phyloP scores from a whole-genome alignment of 2,329 filamentous ascomycete species.

The Ceratocystis lukuohia region DNA sequence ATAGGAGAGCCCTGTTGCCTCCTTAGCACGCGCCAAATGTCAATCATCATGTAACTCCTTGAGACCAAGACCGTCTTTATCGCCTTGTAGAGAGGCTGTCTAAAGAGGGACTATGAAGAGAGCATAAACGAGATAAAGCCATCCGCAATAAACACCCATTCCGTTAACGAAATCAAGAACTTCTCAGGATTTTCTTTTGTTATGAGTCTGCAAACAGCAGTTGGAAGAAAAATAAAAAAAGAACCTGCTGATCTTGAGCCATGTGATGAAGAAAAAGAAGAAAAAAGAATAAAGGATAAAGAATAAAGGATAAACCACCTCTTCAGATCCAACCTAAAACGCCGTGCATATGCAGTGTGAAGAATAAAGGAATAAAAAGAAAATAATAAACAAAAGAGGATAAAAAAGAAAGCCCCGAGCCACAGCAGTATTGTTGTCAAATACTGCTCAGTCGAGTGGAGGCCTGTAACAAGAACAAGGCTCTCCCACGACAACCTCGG shows the following conservation, averaged over 20 bases:
- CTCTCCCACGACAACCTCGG: neutral
- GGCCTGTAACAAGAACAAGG: conserved; percentile 6
- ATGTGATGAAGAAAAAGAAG: neutral
- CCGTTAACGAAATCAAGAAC: neutral
- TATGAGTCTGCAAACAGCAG: neutral
- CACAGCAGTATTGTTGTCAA: too few species aligned
- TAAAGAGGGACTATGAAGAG: too few species aligned
- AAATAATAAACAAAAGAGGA: conserved; percentile 5
- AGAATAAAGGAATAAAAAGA: conserved; percentile 20
- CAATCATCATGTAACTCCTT: too few species aligned
- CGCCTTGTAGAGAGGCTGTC: too few species aligned
- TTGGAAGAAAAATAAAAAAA: neutral
- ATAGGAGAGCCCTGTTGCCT: too few species aligned
- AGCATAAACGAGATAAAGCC: too few species aligned
- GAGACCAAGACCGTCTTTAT: too few species aligned
- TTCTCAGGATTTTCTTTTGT: neutral
- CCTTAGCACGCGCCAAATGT: too few species aligned
- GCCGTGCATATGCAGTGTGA: conserved; percentile 16
- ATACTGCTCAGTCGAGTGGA: neutral
- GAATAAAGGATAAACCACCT: neutral
- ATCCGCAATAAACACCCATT: neutral
- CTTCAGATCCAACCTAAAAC: conserved; percentile 9
- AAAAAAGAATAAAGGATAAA: too few species aligned
- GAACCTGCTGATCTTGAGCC: neutral
- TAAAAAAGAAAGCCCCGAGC: neutral